Evolutionary conservation across 1,284 basidiomycete species (phyloP).

Genomic region (Uromyces viciae-fabae): DNA sequence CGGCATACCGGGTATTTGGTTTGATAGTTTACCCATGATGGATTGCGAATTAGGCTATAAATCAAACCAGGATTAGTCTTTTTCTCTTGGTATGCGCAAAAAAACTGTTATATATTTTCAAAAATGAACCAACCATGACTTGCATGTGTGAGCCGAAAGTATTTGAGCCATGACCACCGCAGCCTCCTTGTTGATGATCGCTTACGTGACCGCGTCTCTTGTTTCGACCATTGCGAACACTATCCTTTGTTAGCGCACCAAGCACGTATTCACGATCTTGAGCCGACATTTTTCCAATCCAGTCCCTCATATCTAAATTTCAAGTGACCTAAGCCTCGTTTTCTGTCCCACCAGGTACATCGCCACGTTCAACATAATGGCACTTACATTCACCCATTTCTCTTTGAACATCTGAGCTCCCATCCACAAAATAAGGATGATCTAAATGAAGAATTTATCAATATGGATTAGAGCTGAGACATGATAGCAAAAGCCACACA

Average conservation of each 20-base stretch:
- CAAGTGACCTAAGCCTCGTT: not conserved
- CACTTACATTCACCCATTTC: slow-evolving; percentile 45
- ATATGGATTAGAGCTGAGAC: not conserved
- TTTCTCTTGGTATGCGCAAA: not conserved
- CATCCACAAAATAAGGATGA: slow-evolving; percentile 45
- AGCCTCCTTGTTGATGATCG: slow-evolving; percentile 41
- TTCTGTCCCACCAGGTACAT: not conserved
- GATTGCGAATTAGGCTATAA: slow-evolving; percentile 33
- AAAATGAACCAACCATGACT: not conserved
- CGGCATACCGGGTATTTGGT: slow-evolving; percentile 36
- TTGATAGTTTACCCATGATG: slow-evolving; percentile 38
- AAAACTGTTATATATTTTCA: not conserved
- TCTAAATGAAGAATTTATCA: slow-evolving; percentile 10
- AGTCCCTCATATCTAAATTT: slow-evolving; percentile 45
- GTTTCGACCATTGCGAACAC: slow-evolving; percentile 52
- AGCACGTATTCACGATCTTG: slow-evolving; percentile 49
- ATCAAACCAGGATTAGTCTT: not conserved
- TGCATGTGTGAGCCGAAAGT: slow-evolving; percentile 44
- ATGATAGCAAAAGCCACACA: not conserved
- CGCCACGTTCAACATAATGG: no score
- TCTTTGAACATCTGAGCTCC: slow-evolving; percentile 43
- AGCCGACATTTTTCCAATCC: slow-evolving; percentile 45
- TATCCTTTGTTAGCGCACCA: slow-evolving; percentile 51
- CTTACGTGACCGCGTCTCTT: slow-evolving; percentile 50
- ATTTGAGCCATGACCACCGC: slow-evolving; percentile 43